Conservation (phyloP, 2,329 filamentous ascomycete genomes). For the Alternaria sp. region DNA sequence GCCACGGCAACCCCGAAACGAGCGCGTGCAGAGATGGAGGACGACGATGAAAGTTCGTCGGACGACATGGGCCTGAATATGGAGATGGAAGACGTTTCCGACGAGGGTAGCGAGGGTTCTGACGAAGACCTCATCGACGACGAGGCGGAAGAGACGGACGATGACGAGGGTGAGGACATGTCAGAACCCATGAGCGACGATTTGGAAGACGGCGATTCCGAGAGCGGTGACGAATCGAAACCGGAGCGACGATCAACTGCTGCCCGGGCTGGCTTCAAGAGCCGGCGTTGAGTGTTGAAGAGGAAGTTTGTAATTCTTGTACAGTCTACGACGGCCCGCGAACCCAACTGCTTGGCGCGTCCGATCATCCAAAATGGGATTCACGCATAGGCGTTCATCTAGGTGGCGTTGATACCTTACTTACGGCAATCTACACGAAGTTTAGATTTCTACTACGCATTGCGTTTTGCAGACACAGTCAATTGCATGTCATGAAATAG, state of each 20-base stretch:
- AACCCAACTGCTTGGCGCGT: conserved; percentile 12
- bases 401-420: conserved; percentile 8
- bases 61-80: conserved; percentile 66
- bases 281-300: conserved; percentile 34
- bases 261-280: conserved; percentile 42
- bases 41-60: conserved; percentile 56
- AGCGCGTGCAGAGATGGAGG: conserved; percentile 34
- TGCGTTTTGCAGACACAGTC: neutral
- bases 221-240: conserved; percentile 55
- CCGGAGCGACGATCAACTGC: conserved; percentile 47
- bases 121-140: conserved; percentile 61
- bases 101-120: conserved; percentile 55
- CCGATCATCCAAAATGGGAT: conserved; percentile 17
- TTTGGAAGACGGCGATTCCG: conserved; percentile 55
- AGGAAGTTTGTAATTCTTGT: conserved; percentile 13
- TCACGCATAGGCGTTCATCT: conserved; percentile 13
- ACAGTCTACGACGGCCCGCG: conserved; percentile 15
- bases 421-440: conserved; percentile 7
- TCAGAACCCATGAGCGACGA: conserved; percentile 58
- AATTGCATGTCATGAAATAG: conserved; percentile 19
- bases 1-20: conserved; percentile 36
- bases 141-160: conserved; percentile 60
- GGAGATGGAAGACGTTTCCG: conserved; percentile 52
- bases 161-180: conserved; percentile 58
- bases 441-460: conserved; percentile 9